Evolutionary conservation across 1,139 yeast species (phyloP), one percentile per base, ranked within the genome.

Genomic region (Yamadazyma atmosphaerica): DNA sequence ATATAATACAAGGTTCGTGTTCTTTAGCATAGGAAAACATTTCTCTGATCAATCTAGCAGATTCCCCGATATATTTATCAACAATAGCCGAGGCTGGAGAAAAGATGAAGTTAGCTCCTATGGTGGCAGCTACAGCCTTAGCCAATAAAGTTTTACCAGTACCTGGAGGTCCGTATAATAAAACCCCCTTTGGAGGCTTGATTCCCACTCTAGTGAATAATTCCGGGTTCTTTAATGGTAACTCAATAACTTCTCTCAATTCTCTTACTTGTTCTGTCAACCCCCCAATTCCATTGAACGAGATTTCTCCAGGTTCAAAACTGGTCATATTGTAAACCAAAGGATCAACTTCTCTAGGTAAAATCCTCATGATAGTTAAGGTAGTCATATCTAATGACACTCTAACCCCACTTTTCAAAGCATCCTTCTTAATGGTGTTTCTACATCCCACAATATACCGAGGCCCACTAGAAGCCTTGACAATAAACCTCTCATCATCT

Each of bases 21-120:
- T 92, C 98, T 61, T 83, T 89, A 37, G 99, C 99, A 64, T 94
- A 94, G 37, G 95, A 86, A 69, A 94, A 94, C 98, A 94, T 92
- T 65, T 94, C 99, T 68, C 99, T 81, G 51, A 94, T 89, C 58
- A 94, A 78, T 57, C 98, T 80, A 1, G 98, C 98, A 18, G 95
- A 85, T 64, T 94, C 99, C 56, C 99, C 99, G 59, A 94, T 94
- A 66, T 94, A 94, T 65, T 94, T 94, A 65, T 94, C 98, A 38
- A 94, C 98, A 60, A 94, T 94, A 33, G 96, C 98, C 5, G 96
- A 86, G 1, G 98, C 98, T 10, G 98, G 98, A 10, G 96, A 87
- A 56, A 92, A 92, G 47, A 94, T 92, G 67, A 94, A 94, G 64
- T 94, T 94, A 35, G 98, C 97, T 36, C 98, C 98, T 55, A 94